phyloP scores from a whole-genome alignment of 352 stramenopile genomes.

The Albugo candida region DNA sequence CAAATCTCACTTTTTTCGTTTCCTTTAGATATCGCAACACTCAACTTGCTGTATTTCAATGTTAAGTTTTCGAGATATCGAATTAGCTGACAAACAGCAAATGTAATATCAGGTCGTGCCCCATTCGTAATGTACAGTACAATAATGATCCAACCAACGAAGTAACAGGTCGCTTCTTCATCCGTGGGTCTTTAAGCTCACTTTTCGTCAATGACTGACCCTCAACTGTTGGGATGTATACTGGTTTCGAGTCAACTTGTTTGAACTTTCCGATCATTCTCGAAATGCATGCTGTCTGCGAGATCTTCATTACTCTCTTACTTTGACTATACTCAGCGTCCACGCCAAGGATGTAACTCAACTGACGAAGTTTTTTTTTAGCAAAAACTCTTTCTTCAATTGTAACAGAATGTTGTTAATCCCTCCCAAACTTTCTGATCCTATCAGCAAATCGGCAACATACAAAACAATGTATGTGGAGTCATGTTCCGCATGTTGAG shows the following conservation, averaged over 20 bases:
- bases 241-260: background rate
- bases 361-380: constrained; percentile 6
- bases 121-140: background rate
- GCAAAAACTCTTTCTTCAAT: constrained; percentile 4
- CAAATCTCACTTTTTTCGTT: background rate
- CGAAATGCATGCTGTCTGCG: background rate
- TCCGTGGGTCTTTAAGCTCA: background rate
- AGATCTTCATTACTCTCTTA: background rate
- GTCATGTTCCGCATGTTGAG: constrained; percentile 1
- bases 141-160: background rate
- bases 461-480: constrained; percentile 7
- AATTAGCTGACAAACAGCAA: background rate
- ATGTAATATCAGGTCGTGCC: background rate
- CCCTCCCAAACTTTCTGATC: background rate
- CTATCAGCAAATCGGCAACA: constrained; percentile 10
- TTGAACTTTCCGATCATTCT: background rate
- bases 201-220: too few relatives aligned
- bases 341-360: constrained; percentile 11
- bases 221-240: too few relatives aligned
- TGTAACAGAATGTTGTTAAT: constrained; percentile 2
- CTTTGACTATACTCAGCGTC: constrained; percentile 9
- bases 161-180: background rate
- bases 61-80: background rate
- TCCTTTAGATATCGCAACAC: background rate
- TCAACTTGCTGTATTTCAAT: background rate